Evolutionary conservation across 306 rosid genomes (phyloP), one percentile per base, ranked within the genome.

Genomic region (Purshia tridentata): DNA sequence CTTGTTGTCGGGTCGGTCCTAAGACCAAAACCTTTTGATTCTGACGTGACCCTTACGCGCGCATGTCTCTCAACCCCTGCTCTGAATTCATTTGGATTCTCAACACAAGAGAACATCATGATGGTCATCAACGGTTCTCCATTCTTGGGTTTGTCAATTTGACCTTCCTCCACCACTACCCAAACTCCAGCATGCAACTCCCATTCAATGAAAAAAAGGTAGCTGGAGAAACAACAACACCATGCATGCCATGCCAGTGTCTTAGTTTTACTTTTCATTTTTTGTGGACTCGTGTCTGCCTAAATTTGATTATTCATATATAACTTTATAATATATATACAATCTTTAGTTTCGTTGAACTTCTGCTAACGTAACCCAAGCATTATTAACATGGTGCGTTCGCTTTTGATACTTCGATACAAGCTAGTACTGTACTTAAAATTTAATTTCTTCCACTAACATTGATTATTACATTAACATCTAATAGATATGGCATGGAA

Each of bases 1-100:
- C 76, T 80, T 65, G 71, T 64, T 86, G 89, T 86, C 85, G 87
- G 60, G 76, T 11, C 14, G 16, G 19, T 20, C 20, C 8, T 7
- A 59, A 9, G 44, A 48, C 49, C 65, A 46, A 56, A 19, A 4
- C 10, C 4, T 73, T 45, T 37, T 46, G 53, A 49, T 73, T 83
- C 90, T 91, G 89, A 86, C 84, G 84, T 80, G 88, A 81, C 85
- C 83, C 81, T 86, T 84, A 74, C 68, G 74, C 81, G 81, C 80
- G 81, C 80, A 72, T 84, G 80, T 78, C 68, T 51, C 11, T 20
- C 6, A 39, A 39, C 1, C 18, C 20, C 8, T n/a, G n/a, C n/a
- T n/a, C n/a, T n/a, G n/a, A n/a, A n/a, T 64, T 50, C 73, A 48
- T 71, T 40, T 65, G 78, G 75, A 64, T 65, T 67, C 63, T 76